Evolutionary conservation across 192 early-diverging fungal genomes (phyloP), one percentile per base, ranked within the genome.

Genomic region (Coemansia sp.): DNA sequence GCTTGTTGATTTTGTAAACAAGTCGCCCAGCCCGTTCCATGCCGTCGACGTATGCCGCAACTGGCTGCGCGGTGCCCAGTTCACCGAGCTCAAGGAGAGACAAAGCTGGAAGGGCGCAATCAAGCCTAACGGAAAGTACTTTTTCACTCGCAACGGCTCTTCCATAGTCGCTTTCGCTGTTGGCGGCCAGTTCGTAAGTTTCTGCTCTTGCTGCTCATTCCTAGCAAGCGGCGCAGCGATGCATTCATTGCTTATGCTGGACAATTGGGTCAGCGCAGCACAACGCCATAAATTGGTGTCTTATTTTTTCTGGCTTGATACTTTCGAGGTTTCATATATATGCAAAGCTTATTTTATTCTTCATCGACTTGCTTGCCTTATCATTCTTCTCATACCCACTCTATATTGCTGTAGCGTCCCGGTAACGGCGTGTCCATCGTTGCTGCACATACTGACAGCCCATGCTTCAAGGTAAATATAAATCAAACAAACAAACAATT

Each of bases 391-490:
- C n/a, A n/a, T n/a, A n/a, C n/a, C n/a, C n/a, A n/a, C 7, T 51
- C 14, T 42, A 3, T 42, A 3, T 18, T 42, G 20, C 2, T 78
- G 64, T 79, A 79, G 76, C 67, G 81, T 49, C 82, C 90, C 29
- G 91, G 91, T 18, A 92, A 93, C 56, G 94, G 95, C 10, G 86
- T 96, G 60, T 87, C 91, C 20, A 91, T 95, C 34, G 84, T 97
- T 47, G 97, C 90, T 32, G 95, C 97, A 3, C 97, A 99, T 74
- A 95, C 95, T 20, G 97, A 99, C 74, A 95, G 92, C 19, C 97
- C 97, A 22, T 97, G 95, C 76, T 81, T 97, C 57, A 99, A 80
- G 63, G 69, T 65, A 65, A 62, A 52, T 24, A 45, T 14, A 36
- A 13, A 22, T 32, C n/a, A 42, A 42, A 42, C 14, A 42, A 42